Percentiles rank a stretch among this genome's conserved stretches.
Conservation (phyloP, 2,329 filamentous ascomycete species). For the Pestalotiopsis fici region DNA sequence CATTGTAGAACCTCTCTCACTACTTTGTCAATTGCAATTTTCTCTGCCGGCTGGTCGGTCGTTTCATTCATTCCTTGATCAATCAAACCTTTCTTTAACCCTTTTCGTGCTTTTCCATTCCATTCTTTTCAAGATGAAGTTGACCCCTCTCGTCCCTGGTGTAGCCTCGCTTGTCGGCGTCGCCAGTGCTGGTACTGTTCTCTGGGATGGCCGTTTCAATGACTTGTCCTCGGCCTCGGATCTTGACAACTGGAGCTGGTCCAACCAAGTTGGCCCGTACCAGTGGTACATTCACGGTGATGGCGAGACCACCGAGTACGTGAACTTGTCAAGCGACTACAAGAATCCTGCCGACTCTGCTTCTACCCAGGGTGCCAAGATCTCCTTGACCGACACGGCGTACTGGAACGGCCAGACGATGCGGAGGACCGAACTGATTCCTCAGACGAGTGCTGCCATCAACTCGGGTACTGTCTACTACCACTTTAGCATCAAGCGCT, state of each 20-base stretch:
- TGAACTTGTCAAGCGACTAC: constrained; percentile 58
- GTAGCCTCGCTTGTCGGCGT: neutral
- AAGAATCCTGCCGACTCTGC: constrained; percentile 66
- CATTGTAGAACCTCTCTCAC: neutral
- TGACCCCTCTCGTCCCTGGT: constrained; percentile 1
- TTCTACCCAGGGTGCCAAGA: constrained; percentile 66
- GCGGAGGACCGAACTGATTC: constrained; percentile 74
- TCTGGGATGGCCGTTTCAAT: constrained; percentile 65
- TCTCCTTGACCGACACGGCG: constrained; percentile 64
- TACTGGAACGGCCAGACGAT: constrained; percentile 75
- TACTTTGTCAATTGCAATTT: neutral
- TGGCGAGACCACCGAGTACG: constrained; percentile 54
- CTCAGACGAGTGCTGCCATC: constrained; percentile 67
- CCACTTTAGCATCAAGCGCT: constrained; percentile 69
- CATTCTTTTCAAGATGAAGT: constrained; percentile 5
- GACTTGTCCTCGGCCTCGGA: constrained; percentile 47
- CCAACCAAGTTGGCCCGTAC: constrained; percentile 63
- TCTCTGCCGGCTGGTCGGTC: constrained; percentile 2
- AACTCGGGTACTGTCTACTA: constrained; percentile 69
- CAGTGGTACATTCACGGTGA: constrained; percentile 76
- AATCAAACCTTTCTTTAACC: neutral
- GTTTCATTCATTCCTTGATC: constrained; percentile 1
- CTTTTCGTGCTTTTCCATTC: no score
- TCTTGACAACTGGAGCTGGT: constrained; percentile 60
- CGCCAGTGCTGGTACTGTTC: constrained; percentile 40